Evolutionary conservation across 2,329 filamentous ascomycete species (phyloP), one percentile per base, ranked within the genome.

Genomic region (Pyricularia pennisetigena): DNA sequence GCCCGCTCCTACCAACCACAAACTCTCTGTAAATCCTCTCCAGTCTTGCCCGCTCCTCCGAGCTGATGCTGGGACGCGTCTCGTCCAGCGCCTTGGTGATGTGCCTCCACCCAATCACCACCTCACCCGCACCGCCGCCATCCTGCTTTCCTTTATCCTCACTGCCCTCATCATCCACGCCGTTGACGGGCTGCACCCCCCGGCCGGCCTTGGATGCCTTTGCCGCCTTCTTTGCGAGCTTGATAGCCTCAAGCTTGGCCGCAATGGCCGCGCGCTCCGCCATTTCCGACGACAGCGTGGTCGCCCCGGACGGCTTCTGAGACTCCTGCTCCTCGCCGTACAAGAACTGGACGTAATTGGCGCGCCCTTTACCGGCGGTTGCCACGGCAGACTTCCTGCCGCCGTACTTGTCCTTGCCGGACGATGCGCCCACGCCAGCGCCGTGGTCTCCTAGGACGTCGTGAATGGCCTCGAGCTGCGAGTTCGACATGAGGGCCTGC

Each of bases 391-490:
- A 69, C 69, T 78, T 75, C 71, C 76, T 75, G 70, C 75, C 77
- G n/a, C 77, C 26, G 64, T 29, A 29, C n/a, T 63, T 64, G 24
- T 30, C 57, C 14, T 23, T 64, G 32, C 41, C 29, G 28, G 57
- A 14, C 12, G 30, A 64, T 24, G 8, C 20, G 4, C 63, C 64
- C 2, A 24, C 75, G 12, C 75, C 64, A 75, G 77, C 0, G 72
- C 70, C 16, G 62, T 87, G 82, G 73, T 89, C 87, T 68, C 88
- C 90, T 0, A 99, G 85, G 2, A 96, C 88, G 72, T 97, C 94
- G 76, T 99, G 95, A 71, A 99, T 97, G 30, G 95, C 95, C 80
- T 98, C 94, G 6, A 99, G 85, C 76, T 99, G 95, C 0, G 95
- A 94, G 72, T 99, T 99, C 74, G 97, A 97, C 62, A 98, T 89